Evolutionary conservation across 1,284 basidiomycete genomes (phyloP), one percentile per base, ranked within the genome.

Genomic region (Sporisorium sorghi): DNA sequence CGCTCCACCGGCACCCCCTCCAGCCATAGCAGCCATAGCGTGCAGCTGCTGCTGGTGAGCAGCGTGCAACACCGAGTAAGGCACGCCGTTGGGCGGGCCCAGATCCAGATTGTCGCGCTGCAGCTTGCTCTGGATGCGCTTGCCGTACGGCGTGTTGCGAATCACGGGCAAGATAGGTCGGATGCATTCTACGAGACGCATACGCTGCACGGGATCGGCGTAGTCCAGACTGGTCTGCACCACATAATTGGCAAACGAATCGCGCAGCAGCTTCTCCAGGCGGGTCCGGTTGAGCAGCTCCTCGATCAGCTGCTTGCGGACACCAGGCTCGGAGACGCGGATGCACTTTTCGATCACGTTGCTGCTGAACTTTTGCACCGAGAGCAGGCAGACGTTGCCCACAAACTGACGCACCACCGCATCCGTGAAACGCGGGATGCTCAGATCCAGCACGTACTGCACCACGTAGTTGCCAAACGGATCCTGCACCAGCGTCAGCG

Each of bases 321-420:
- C 93, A 83, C 86, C 91, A 67, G 94, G 93, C 86, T 98, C 95
- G 53, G 97, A 95, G 52, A 99, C 97, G 55, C 97, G 94, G 82
- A 99, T 90, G 86, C 97, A 99, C 92, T 95, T 94, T 86, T 94
- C 93, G 77, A 95, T 93, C 63, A 94, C 93, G 85, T 95, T 95
- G 63, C 92, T 97, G 84, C 93, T 94, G 86, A 97, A 99, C 87
- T 99, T 99, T 85, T 99, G 97, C 40, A 98, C 95, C 12, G 95
- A 98, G 55, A 99, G 88, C 26, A 94, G 92, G 85, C 96, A 99
- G 63, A 99, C 94, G 84, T 99, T 98, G 80, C 97, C 96, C 59
- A 93, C 88, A 86, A 99, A 99, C 83, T 99, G 97, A 75, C 96
- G 91, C 81, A 99, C 97, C 77, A 99, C 92, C 47, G 89, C 95